A percentile compares a stretch with the other conserved stretches of the same genome.
These are phyloP conservation scores for Mycena alexandri DNA, from an alignment of 768 basidiomycete genomes.

Conservation along the genomic window DNA sequence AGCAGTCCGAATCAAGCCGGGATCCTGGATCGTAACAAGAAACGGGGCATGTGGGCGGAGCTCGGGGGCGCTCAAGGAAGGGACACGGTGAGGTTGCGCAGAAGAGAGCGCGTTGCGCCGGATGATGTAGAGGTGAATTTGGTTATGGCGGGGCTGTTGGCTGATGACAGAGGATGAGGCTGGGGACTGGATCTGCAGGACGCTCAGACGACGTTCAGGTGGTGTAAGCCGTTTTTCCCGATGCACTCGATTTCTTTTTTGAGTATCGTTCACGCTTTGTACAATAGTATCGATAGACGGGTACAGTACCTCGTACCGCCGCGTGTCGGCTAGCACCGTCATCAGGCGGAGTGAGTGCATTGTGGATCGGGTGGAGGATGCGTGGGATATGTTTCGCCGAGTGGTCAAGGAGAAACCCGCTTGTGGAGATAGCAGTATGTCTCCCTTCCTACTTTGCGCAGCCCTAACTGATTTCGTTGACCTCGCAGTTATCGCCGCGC, in stretches of 20 bases:
- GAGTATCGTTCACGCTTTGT: neutral
- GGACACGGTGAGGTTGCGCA: constrained; percentile 4
- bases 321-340: neutral
- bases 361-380: constrained; percentile 7
- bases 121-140: constrained; percentile 32
- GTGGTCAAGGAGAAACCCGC: constrained; percentile 16
- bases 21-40: constrained; percentile 10
- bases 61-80: constrained; percentile 41
- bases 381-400: constrained; percentile 28
- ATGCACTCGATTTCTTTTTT: too few relatives aligned
- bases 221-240: too few relatives aligned
- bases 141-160: constrained; percentile 23
- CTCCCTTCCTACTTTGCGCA: neutral
- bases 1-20: neutral
- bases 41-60: constrained; percentile 48
- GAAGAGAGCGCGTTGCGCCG: constrained; percentile 11
- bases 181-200: too few relatives aligned
- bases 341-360: constrained; percentile 18
- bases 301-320: constrained; percentile 11
- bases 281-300: constrained; percentile 28
- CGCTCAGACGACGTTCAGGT: too few relatives aligned
- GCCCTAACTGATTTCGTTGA: too few relatives aligned
- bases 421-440: constrained; percentile 26
- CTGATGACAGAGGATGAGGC: too few relatives aligned
- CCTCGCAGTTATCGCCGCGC: constrained; percentile 29